Evolutionary conservation across 176 grass and related monocot genomes (phyloP), one percentile per base, ranked within the genome.

Genomic region (Panicum miliaceum): DNA sequence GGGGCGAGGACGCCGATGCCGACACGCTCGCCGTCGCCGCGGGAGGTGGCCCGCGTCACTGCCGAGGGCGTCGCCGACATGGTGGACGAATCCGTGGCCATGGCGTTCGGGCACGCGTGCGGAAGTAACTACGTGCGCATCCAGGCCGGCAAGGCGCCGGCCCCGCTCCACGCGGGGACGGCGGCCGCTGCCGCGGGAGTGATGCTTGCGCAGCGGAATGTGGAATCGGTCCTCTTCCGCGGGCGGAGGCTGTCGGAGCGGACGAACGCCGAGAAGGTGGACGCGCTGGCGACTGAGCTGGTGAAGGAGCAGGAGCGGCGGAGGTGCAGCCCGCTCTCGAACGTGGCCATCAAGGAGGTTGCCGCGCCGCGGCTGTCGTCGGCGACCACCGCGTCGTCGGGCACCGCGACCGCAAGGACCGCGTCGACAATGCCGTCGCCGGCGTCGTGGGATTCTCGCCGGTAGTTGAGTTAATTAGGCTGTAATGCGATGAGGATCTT

Each of bases 281-380:
- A 94, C 54, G 57, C 68, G 4, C 71, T 92, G 16, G 78, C 82
- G 5, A 57, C 16, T 34, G 92, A 94, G 74, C 65, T 94, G 7
- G 88, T 90, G 41, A 92, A 88, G 71, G 92, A 94, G 87, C 89
- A 94, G 4, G 87, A 92, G 47, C 36, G 86, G 41, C 76, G 91
- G 32, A 67, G 84, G 65, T 13, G 47, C 42, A 89, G 90, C 88
- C 86, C 84, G 7, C 64, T 94, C 1, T 80, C 84, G 0, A 89
- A 81, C 19, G 85, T 97, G 13, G 75, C 83, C 12, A 62, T 89
- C 23, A 91, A 94, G 67, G 89, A 90, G 70, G 84, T 72, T 1
- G 65, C 77, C 51, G 86, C 92, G 32, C 90, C 95, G 6, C 73
- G 88, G 32, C 51, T 87, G 14, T 94, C 92, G 22, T 90, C 77